These are phyloP conservation scores for Rhododendron kiyosumense DNA, from an alignment of 148 eudicot species.

Conservation along the genomic window DNA sequence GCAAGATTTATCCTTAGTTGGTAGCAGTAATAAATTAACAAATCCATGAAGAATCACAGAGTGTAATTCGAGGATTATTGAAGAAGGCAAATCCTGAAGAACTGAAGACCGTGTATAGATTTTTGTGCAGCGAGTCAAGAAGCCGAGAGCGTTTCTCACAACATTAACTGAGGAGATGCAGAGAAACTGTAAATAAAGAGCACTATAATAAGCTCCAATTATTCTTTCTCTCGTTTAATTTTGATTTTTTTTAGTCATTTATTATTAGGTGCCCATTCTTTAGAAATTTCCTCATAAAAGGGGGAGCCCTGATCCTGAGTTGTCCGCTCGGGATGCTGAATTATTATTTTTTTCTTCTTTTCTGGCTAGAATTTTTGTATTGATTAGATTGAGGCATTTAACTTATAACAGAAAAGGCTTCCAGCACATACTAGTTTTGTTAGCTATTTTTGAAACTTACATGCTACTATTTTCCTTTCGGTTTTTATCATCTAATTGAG, in stretches of 20 bases:
- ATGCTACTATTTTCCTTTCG: background rate
- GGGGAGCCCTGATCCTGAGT: conserved; percentile 4
- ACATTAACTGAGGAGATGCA: conserved; percentile 34
- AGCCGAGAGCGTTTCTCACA: conserved; percentile 30
- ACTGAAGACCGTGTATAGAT: conserved; percentile 24
- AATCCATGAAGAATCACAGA: conserved; percentile 13
- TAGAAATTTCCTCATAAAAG: background rate
- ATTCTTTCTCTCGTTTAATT: background rate
- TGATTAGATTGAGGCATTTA: background rate
- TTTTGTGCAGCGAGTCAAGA: conserved; percentile 28
- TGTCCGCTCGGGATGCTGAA: background rate
- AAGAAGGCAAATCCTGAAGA: conserved; percentile 36
- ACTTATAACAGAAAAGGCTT: background rate
- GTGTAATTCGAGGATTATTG: conserved; percentile 21
- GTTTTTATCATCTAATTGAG: background rate
- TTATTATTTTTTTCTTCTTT: background rate
- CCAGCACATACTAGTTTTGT: background rate
- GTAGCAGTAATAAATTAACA: background rate
- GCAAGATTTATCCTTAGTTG: conserved; percentile 2
- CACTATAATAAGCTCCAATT: background rate
- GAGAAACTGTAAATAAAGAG: conserved; percentile 11
- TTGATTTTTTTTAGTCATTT: background rate
- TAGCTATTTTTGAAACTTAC: background rate
- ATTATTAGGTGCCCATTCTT: background rate
- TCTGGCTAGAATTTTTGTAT: background rate